phyloP scores from a whole-genome alignment of 345 rosid species.

The Hirschfeldia incana region DNA sequence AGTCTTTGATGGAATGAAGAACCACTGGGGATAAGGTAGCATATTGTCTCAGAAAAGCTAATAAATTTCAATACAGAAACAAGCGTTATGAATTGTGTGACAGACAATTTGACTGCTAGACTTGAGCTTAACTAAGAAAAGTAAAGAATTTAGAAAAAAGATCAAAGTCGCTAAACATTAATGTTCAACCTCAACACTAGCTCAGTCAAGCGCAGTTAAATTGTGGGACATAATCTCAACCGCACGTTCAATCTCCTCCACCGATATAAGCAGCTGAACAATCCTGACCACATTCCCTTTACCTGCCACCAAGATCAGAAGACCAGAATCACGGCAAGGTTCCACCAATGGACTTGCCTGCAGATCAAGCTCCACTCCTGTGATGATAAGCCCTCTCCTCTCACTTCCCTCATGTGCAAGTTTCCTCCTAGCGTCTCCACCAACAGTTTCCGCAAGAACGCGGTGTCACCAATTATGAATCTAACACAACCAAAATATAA shows the following conservation, averaged over 20 bases:
- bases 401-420: conserved; percentile 71
- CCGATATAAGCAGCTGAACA: conserved; percentile 67
- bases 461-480: conserved; percentile 6
- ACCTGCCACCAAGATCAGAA: conserved; percentile 74
- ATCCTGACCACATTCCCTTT: conserved; percentile 75
- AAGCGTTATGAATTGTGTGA: not conserved
- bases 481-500: not conserved
- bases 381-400: conserved; percentile 77
- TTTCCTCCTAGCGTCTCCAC: conserved; percentile 61
- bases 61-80: no score
- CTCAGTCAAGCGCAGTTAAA: conserved; percentile 40
- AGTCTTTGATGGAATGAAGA: no score
- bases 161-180: not conserved
- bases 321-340: conserved; percentile 77
- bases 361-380: conserved; percentile 70
- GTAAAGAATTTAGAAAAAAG: not conserved
- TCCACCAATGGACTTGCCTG: conserved; percentile 62
- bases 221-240: conserved; percentile 52
- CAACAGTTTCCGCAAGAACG: conserved; percentile 10
- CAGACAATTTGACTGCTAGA: not conserved
- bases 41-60: no score
- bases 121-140: not conserved
- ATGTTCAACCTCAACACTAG: not conserved
- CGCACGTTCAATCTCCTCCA: conserved; percentile 63
- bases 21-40: no score